Conservation (phyloP, 2,329 filamentous ascomycete genomes). For the Didymosphaeria variabile region DNA sequence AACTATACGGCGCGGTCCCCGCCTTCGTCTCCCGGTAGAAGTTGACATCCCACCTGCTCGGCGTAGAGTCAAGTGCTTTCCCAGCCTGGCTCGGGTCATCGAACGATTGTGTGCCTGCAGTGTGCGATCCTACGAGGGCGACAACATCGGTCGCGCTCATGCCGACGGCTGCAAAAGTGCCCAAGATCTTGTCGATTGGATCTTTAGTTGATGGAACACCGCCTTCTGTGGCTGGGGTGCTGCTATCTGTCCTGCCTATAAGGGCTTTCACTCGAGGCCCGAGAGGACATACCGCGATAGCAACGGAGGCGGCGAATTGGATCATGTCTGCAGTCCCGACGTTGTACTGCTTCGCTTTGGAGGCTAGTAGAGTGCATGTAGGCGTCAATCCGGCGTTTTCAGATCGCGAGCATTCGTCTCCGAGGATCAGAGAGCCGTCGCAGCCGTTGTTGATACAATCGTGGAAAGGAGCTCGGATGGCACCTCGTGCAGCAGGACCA, state of each 20-base stretch:
- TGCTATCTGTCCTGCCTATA: conserved; percentile 34
- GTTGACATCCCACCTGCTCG: conserved; percentile 35
- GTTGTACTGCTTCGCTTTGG: conserved; percentile 51
- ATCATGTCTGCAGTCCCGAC: conserved; percentile 41
- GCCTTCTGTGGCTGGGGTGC: conserved; percentile 22
- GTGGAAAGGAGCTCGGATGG: conserved; percentile 38
- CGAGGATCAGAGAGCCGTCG: conserved; percentile 37
- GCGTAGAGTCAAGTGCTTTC: conserved; percentile 39
- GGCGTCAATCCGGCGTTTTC: conserved; percentile 55
- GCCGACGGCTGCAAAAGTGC: conserved; percentile 38
- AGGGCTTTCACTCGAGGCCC: conserved; percentile 32
- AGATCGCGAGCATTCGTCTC: conserved; percentile 37
- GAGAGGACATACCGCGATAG: conserved; percentile 33
- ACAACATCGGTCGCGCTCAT: conserved; percentile 42
- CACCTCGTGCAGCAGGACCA: conserved; percentile 29
- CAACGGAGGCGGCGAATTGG: conserved; percentile 35
- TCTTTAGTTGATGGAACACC: conserved; percentile 27
- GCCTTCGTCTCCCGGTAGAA: conserved; percentile 42
- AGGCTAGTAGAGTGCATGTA: conserved; percentile 50
- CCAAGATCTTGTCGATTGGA: conserved; percentile 27
- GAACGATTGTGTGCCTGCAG: conserved; percentile 35
- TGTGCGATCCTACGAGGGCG: conserved; percentile 46
- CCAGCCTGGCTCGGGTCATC: conserved; percentile 36
- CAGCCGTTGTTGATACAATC: conserved; percentile 41
- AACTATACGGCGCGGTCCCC: conserved; percentile 35